Evolutionary conservation across 2,329 filamentous ascomycete genomes (phyloP).

Genomic region (Akanthomyces uredinophilus): DNA sequence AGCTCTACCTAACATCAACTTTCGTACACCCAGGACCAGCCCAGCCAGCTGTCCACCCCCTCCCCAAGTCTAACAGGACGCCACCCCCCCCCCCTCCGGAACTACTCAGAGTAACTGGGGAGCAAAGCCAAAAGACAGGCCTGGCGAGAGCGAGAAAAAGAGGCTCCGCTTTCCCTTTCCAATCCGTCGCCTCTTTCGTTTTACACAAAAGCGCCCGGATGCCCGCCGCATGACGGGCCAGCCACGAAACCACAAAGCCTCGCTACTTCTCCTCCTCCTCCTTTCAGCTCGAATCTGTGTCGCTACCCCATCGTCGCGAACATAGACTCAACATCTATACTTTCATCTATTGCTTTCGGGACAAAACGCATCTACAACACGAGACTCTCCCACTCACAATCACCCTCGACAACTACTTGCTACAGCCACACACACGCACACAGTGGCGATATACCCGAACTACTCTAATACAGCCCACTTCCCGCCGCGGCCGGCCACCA

Average conservation of each 20-base stretch:
- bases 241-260: constrained; percentile 11
- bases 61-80: too few species aligned
- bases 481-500: constrained; percentile 4
- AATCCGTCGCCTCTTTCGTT: background rate
- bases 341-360: background rate
- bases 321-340: background rate
- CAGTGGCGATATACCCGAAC: constrained; percentile 8
- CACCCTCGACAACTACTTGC: background rate
- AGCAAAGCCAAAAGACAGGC: background rate
- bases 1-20: background rate
- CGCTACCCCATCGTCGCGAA: background rate
- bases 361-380: background rate
- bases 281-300: background rate
- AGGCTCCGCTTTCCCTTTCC: constrained; percentile 8
- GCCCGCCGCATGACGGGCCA: constrained; percentile 12
- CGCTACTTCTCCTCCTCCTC: background rate
- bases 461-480: constrained; percentile 13
- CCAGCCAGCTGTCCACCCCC: background rate
- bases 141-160: background rate
- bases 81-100: background rate
- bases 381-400: background rate
- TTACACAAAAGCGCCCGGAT: constrained; percentile 12
- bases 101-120: background rate
- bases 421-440: background rate
- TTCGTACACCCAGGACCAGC: background rate